phyloP scores from a whole-genome alignment of 2,329 filamentous ascomycete species.

The Sporothrix pseudoabietina region DNA sequence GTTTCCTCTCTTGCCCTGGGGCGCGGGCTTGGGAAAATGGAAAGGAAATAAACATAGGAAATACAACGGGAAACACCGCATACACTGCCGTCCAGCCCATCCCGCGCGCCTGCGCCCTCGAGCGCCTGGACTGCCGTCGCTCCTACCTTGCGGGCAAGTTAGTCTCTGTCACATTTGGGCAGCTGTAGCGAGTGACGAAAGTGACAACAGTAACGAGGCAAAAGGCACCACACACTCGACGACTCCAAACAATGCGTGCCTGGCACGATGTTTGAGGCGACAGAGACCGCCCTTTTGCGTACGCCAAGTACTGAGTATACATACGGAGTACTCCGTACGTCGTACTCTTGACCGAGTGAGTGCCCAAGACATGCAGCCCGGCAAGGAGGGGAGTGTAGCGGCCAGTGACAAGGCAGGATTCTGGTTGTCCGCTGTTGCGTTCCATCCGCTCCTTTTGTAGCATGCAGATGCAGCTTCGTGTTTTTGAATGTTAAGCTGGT shows the following conservation, averaged over 20 bases:
- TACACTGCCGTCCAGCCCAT: slow-evolving; percentile 1
- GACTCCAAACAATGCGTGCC: neutral
- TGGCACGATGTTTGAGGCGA: neutral
- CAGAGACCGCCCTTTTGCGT: neutral
- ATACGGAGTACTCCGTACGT: neutral
- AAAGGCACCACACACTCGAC: neutral
- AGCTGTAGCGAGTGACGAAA: neutral
- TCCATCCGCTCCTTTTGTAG: neutral
- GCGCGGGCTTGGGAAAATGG: neutral
- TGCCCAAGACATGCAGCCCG: slow-evolving; percentile 5
- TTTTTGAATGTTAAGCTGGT: neutral
- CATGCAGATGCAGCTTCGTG: slow-evolving; percentile 5
- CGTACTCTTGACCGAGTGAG: neutral
- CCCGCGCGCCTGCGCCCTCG: neutral
- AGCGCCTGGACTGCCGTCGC: neutral
- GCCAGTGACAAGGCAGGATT: slow-evolving; percentile 12
- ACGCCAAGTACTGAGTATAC: too few species aligned
- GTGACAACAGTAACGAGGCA: neutral
- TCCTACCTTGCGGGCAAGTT: neutral
- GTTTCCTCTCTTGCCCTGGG: neutral
- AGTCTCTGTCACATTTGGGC: neutral
- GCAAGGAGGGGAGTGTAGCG: neutral
- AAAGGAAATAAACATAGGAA: neutral
- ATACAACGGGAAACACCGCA: neutral
- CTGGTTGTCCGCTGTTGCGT: neutral